Conservation (phyloP, 495 filamentous ascomycete genomes). For the Neurospora terricola region DNA sequence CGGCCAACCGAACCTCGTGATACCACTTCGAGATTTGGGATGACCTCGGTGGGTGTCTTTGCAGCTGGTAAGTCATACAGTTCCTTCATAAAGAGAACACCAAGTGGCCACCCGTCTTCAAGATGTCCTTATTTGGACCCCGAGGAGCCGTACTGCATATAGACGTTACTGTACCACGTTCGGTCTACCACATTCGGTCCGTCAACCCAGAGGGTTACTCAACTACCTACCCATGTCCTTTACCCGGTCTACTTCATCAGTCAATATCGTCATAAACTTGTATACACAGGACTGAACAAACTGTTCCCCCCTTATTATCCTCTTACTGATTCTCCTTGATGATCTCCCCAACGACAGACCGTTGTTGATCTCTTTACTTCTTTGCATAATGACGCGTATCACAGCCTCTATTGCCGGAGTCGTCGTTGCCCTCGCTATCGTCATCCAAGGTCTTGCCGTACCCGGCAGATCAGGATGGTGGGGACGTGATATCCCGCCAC, state of each 20-base stretch:
- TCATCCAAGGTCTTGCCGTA: neutral
- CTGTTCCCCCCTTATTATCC: too few relatives aligned
- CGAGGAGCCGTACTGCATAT: neutral
- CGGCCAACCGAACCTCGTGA: neutral
- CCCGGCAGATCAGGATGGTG: neutral
- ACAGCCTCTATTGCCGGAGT: neutral
- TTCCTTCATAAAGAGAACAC: neutral
- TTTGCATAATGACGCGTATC: constrained; percentile 1
- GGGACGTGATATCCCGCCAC: neutral
- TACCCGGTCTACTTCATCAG: neutral
- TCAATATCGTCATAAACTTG: neutral
- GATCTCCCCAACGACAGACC: neutral
- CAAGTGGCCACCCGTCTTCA: neutral
- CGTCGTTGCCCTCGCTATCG: neutral
- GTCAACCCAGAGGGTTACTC: neutral
- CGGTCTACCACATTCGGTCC: neutral
- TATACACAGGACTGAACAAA: neutral
- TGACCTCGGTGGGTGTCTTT: neutral
- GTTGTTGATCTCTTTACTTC: neutral
- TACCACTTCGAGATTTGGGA: neutral
- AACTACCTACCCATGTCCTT: neutral
- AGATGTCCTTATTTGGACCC: neutral
- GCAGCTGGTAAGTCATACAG: neutral
- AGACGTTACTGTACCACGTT: neutral
- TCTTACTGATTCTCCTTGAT: neutral